Evolutionary conservation across 306 rosid genomes (phyloP).

Genomic region (Gleditsia sinensis): DNA sequence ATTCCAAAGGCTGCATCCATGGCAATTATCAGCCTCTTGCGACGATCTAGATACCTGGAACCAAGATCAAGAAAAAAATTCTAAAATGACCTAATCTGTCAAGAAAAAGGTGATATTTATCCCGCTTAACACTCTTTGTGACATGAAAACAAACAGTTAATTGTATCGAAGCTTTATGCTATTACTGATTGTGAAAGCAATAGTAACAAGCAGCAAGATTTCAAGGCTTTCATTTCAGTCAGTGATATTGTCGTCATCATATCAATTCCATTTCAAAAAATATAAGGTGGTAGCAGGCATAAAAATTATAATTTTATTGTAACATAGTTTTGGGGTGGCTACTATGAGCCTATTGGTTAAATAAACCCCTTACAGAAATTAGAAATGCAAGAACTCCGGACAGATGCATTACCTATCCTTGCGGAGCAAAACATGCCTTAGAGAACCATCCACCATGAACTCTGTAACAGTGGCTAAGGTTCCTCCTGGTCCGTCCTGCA

Average conservation of each 20-base stretch:
- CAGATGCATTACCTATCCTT: conserved; percentile 67
- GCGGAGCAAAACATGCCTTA: conserved; percentile 82
- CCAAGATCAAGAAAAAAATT: conserved; percentile 30
- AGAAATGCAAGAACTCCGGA: conserved; percentile 26
- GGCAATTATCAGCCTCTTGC: conserved; percentile 82
- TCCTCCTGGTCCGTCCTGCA: conserved; percentile 89
- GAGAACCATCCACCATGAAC: conserved; percentile 91
- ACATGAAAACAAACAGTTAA: conserved; percentile 5
- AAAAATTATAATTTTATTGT: not conserved
- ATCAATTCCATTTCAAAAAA: not conserved
- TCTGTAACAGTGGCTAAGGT: conserved; percentile 87
- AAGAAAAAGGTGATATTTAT: not conserved
- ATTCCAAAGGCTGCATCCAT: conserved; percentile 97
- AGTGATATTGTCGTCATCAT: not conserved
- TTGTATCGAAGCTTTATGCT: not conserved
- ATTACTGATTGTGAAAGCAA: not conserved
- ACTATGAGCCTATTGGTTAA: not conserved
- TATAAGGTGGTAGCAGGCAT: not conserved
- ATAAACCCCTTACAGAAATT: not conserved
- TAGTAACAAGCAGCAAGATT: not conserved
- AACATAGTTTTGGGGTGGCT: not conserved
- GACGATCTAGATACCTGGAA: conserved; percentile 82
- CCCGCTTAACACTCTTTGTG: conserved; percentile 14
- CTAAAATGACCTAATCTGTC: not conserved
- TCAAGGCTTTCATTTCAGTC: not conserved